Evolutionary conservation across 2,329 filamentous ascomycete species (phyloP).

Genomic region (Ophiocordyceps robertsii): DNA sequence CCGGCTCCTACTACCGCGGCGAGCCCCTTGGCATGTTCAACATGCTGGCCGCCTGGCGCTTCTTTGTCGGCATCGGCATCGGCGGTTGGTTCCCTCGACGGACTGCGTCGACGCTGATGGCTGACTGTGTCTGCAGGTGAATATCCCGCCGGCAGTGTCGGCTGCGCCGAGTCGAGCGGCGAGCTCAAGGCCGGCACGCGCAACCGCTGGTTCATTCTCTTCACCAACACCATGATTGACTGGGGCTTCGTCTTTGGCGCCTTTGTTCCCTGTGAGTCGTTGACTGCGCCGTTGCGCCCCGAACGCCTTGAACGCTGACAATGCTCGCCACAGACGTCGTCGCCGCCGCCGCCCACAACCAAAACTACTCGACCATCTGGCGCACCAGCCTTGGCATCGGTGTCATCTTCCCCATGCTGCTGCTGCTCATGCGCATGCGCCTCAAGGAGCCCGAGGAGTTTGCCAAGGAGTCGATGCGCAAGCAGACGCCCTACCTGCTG

Average conservation of each 20-base stretch:
- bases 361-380: constrained; percentile 65
- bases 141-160: constrained; percentile 74
- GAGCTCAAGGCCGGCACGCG: constrained; percentile 68
- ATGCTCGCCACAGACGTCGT: constrained; percentile 25
- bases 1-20: constrained; percentile 64
- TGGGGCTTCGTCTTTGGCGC: constrained; percentile 69
- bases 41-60: constrained; percentile 66
- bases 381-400: constrained; percentile 68
- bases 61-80: constrained; percentile 71
- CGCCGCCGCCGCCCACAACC: constrained; percentile 40
- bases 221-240: constrained; percentile 82
- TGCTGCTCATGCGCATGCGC: constrained; percentile 59
- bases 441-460: constrained; percentile 72
- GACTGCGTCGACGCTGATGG: too few species aligned
- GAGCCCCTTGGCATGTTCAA: constrained; percentile 60
- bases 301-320: background rate
- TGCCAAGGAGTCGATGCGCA: constrained; percentile 53
- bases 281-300: background rate
- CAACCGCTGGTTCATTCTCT: constrained; percentile 86
- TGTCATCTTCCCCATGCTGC: constrained; percentile 58
- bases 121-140: constrained; percentile 32
- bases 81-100: constrained; percentile 30
- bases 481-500: constrained; percentile 40
- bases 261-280: constrained; percentile 47
- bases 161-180: constrained; percentile 69